Conservation (phyloP, 495 filamentous ascomycete species). For the Xylaria longipes region DNA sequence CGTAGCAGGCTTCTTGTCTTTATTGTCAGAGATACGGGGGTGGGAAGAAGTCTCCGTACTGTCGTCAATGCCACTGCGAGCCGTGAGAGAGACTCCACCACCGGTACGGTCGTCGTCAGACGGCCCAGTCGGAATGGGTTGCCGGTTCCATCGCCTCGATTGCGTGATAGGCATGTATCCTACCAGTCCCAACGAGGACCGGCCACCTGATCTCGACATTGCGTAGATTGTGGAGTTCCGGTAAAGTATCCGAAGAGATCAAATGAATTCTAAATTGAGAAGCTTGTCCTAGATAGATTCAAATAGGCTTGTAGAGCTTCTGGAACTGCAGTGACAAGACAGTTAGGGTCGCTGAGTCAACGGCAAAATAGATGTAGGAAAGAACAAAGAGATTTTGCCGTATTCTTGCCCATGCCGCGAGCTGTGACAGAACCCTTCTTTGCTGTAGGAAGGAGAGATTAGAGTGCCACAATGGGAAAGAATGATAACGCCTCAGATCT, state of each 20-base stretch:
- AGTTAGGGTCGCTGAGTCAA: too few species aligned
- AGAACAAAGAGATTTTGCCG: not conserved
- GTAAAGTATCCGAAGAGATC: not conserved
- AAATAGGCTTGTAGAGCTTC: not conserved
- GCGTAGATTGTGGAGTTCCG: not conserved
- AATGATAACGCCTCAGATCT: not conserved
- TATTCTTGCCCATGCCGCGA: not conserved
- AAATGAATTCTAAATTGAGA: not conserved
- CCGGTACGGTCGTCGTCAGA: constrained; percentile 16
- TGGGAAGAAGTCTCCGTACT: not conserved
- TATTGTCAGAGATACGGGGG: not conserved
- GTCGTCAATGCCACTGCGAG: not conserved
- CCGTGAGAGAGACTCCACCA: constrained; percentile 15
- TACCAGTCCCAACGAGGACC: not conserved
- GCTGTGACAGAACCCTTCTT: not conserved
- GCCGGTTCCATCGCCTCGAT: constrained; percentile 10
- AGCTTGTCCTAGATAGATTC: not conserved
- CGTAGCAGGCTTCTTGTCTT: not conserved
- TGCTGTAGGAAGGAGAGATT: not conserved
- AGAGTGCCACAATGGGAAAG: not conserved
- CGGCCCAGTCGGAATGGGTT: not conserved
- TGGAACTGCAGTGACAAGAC: too few species aligned
- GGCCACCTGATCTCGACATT: not conserved
- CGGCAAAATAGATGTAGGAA: not conserved
- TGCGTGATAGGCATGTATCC: not conserved